A percentile compares a stretch with the other conserved stretches of the same genome.
These are phyloP conservation scores for Aquilaria agallochum DNA, from an alignment of 441 rosid species.

Conservation along the genomic window DNA sequence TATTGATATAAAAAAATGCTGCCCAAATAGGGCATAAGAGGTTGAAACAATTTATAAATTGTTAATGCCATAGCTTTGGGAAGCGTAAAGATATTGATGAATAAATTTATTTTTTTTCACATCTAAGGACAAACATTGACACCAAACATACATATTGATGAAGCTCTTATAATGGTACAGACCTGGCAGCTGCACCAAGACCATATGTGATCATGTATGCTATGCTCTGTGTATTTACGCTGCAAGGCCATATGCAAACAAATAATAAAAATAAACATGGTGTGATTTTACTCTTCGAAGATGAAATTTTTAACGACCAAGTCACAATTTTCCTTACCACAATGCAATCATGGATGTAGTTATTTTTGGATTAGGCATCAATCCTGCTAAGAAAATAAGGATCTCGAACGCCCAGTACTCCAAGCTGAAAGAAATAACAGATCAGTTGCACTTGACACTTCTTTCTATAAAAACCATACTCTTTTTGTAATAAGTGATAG, in stretches of 20 bases:
- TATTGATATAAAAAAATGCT: background rate
- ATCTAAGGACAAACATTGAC: too few species aligned
- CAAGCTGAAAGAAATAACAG: constrained; percentile 34
- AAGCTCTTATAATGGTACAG: background rate
- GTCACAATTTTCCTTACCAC: constrained; percentile 31
- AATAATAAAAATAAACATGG: too few species aligned
- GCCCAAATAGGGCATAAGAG: constrained; percentile 33
- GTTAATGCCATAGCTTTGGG: too few species aligned
- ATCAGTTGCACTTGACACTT: background rate
- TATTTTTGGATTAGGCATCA: constrained; percentile 53
- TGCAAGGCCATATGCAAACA: constrained; percentile 1
- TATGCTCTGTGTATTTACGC: constrained; percentile 55
- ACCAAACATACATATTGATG: background rate
- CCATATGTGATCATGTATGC: constrained; percentile 61
- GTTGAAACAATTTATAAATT: constrained; percentile 38
- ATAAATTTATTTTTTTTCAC: too few species aligned
- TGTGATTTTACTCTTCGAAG: too few species aligned
- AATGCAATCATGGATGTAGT: constrained; percentile 69
- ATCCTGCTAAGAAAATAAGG: constrained; percentile 68
- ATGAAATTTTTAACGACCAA: too few species aligned
- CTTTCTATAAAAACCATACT: too few species aligned
- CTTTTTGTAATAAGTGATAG: too few species aligned
- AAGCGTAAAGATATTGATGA: too few species aligned
- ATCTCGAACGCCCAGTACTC: constrained; percentile 77
- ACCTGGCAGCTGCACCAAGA: constrained; percentile 73